Evolutionary conservation across 2,329 filamentous ascomycete species (phyloP).

Genomic region (Fusarium keratoplasticum): DNA sequence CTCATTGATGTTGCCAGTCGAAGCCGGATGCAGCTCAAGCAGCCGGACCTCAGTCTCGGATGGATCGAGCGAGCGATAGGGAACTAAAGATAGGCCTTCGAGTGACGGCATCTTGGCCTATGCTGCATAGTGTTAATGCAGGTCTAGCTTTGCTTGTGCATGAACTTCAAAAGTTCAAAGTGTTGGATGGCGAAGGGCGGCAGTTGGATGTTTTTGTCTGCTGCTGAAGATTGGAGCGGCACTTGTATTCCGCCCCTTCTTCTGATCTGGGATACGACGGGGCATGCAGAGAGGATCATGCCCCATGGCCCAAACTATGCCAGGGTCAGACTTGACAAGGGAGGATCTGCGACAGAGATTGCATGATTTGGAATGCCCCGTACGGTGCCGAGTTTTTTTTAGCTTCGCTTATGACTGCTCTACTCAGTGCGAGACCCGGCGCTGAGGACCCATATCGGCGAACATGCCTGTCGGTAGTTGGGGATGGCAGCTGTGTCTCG

Average conservation of each 20-base stretch:
- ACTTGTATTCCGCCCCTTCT: not conserved
- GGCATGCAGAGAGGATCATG: not conserved
- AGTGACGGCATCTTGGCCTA: conserved; percentile 25
- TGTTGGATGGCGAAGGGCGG: not conserved
- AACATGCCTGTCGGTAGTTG: not conserved
- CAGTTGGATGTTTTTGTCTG: not conserved
- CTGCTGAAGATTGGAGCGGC: not conserved
- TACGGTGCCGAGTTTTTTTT: not conserved
- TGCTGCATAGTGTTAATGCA: conserved; percentile 18
- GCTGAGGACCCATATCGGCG: not conserved
- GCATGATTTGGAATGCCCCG: not conserved
- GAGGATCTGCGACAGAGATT: not conserved
- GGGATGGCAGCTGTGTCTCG: not conserved
- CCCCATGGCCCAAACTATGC: not conserved
- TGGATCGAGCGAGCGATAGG: conserved; percentile 33
- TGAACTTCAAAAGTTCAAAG: not conserved
- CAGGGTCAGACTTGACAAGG: not conserved
- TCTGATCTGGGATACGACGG: not conserved
- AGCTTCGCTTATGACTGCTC: not conserved
- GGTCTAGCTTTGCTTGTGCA: not conserved
- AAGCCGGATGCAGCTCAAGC: conserved; percentile 35
- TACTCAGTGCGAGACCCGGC: not conserved
- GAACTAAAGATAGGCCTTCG: conserved; percentile 36
- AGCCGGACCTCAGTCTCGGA: conserved; percentile 29
- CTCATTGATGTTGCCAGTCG: conserved; percentile 34